A percentile compares a stretch with the other conserved stretches of the same genome.
phyloP scores from a whole-genome alignment of 441 rosid species.

The Rhodomyrtus psidioides region DNA sequence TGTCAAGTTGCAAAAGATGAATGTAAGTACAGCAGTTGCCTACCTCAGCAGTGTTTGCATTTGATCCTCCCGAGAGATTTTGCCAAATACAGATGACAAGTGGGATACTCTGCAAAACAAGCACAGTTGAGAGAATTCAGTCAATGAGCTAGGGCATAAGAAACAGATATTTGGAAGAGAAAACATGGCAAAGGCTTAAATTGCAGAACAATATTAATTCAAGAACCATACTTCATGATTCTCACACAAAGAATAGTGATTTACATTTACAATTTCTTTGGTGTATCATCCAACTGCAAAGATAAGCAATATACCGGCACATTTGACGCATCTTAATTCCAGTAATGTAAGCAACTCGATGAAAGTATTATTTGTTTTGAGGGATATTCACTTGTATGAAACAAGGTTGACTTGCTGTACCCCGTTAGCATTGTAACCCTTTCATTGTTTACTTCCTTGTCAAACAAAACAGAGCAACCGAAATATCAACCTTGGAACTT shows the following conservation, averaged over 20 bases:
- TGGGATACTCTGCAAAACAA: not conserved
- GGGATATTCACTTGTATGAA: not conserved
- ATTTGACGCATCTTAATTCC: not conserved
- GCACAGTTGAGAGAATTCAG: not conserved
- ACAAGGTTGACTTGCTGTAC: not conserved
- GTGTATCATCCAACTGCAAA: not conserved
- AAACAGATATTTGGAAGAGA: not conserved
- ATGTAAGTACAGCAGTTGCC: not conserved
- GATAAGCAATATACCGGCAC: not conserved
- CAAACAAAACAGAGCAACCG: not conserved
- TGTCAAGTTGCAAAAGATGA: not conserved
- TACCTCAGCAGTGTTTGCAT: not conserved
- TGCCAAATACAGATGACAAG: not conserved
- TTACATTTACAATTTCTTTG: not conserved
- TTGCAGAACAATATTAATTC: not conserved
- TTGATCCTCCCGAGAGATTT: not conserved
- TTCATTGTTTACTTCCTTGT: not conserved
- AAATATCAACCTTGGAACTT: not conserved
- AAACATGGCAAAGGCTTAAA: not conserved
- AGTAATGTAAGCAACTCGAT: not conserved
- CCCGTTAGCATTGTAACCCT: not conserved
- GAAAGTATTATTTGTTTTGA: not conserved
- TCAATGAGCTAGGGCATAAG: not conserved
- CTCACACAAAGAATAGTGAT: not conserved
- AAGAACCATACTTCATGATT: not conserved